Base-by-base conservation (phyloP, 2,329 filamentous ascomycete species). In the Aspergillaceae sp. region DNA sequence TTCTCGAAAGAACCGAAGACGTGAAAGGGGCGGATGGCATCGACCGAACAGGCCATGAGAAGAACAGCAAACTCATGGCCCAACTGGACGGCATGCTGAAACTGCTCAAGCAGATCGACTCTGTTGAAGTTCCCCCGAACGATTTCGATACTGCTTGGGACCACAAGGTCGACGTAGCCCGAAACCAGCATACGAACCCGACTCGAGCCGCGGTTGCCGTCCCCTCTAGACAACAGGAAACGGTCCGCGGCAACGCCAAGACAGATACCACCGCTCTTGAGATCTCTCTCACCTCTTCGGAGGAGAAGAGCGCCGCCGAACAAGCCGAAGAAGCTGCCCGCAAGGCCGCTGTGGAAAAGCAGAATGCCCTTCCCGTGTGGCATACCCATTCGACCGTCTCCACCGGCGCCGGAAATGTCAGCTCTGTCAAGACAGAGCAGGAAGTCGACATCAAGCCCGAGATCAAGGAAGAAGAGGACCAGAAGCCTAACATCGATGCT, bases 351-450 rank as follows among this genome's bases (percentile, higher is more conserved):
- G 57, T 75, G 38, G 73, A 74, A 49, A 72, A 74, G 48, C 72
- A 76, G 53, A 77, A 77, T 42, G 69, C 69, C 4, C 61, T 77
- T 7, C 74, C 74, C 0, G 70, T 73, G 10, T 77, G 74, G 74
- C 72, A 76, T 51, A 76, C 72, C 5, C 68, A 73, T 42, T 74
- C 71, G 36, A 75, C 73, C 0, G 72, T 75, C 30, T 64, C 66
- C 34, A 58, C 58, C 2, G 50, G 46, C 4, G 55, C 58, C 19
- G 50, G 52, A 34, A 59, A 55, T 29, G 43, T 54, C 29, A 55
- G 56, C 8, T 51, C 56, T 27, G 35, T 56, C 42, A 67, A 68
- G 51, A 54, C 51, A 9, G 65, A 66, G 19, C 41, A 53, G 1
- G 66, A 66, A 30, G 42, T 55, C 35, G 47, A 58, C 45, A 49